These are phyloP conservation scores for Candida sanyaensis DNA, from an alignment of 1,139 yeast genomes.

Conservation along the genomic window DNA sequence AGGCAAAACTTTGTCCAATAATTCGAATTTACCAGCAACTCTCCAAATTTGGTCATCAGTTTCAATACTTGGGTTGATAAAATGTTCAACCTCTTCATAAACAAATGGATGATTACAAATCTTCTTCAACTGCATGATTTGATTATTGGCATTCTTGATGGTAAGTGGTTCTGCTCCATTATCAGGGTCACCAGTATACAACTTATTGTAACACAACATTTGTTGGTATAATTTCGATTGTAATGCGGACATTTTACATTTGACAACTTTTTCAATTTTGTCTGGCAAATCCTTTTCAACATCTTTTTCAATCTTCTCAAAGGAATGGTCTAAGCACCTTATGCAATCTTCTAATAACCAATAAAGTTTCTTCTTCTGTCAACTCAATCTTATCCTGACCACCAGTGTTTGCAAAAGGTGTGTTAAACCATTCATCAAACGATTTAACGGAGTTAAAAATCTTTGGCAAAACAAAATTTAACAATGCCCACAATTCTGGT, in stretches of 20 bases:
- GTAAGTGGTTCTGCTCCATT: conserved; percentile 50
- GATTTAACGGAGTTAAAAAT: conserved; percentile 82
- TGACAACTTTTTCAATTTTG: conserved; percentile 91
- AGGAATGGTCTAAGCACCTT: conserved; percentile 94
- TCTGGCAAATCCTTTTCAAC: conserved; percentile 96
- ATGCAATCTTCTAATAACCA: conserved; percentile 93
- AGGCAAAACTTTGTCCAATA: conserved; percentile 72
- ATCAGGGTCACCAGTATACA: conserved; percentile 58
- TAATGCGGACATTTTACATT: conserved; percentile 89
- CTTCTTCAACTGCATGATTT: conserved; percentile 93
- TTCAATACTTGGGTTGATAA: conserved; percentile 73
- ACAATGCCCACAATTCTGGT: conserved; percentile 83
- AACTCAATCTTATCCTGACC: conserved; percentile 77
- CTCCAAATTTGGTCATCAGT: conserved; percentile 78
- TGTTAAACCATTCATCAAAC: conserved; percentile 88
- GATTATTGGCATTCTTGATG: conserved; percentile 85
- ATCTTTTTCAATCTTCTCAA: conserved; percentile 94
- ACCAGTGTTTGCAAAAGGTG: conserved; percentile 83
- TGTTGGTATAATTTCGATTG: conserved; percentile 80
- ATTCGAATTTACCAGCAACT: conserved; percentile 75
- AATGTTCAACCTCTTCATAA: conserved; percentile 88
- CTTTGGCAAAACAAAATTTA: conserved; percentile 77
- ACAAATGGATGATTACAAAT: conserved; percentile 98
- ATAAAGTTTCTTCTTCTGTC: conserved; percentile 90
- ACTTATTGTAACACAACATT: conserved; percentile 69